These are phyloP conservation scores for Globisporangium paddicum DNA, from an alignment of 352 stramenopile genomes.

Conservation along the genomic window DNA sequence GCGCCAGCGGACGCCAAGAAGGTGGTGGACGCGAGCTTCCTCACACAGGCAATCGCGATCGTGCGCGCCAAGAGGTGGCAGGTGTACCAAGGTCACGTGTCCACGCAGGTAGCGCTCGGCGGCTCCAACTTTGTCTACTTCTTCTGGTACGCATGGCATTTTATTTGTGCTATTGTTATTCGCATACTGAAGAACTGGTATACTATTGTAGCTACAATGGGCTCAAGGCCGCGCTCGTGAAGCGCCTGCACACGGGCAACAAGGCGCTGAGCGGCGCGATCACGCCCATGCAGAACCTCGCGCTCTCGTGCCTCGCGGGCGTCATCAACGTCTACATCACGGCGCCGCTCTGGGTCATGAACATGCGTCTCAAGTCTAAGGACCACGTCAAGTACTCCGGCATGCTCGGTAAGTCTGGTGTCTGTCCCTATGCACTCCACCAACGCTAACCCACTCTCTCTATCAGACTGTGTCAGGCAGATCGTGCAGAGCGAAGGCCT, in stretches of 20 bases:
- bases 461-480: conserved; percentile 42
- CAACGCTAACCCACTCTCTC: conserved; percentile 15
- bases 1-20: too few species aligned
- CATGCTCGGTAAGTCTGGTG: conserved; percentile 23
- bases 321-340: conserved; percentile 83
- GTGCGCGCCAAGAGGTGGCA: conserved; percentile 61
- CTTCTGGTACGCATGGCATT: conserved; percentile 48
- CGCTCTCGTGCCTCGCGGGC: conserved; percentile 67
- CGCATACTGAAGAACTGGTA: conserved; percentile 9
- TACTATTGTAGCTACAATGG: conserved; percentile 49
- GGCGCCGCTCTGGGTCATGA: conserved; percentile 93
- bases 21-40: conserved; percentile 28
- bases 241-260: conserved; percentile 43
- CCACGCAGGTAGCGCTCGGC: conserved; percentile 68
- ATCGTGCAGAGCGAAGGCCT: conserved; percentile 73
- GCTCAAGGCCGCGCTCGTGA: conserved; percentile 56
- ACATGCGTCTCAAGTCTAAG: conserved; percentile 90
- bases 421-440: too few species aligned
- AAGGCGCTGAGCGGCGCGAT: conserved; percentile 30
- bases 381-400: conserved; percentile 58
- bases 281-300: conserved; percentile 53
- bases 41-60: conserved; percentile 37
- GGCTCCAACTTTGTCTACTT: conserved; percentile 89
- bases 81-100: conserved; percentile 76
- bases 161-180: background rate